Evolutionary conservation across 441 rosid species (phyloP).

Genomic region (Populus hybrid): DNA sequence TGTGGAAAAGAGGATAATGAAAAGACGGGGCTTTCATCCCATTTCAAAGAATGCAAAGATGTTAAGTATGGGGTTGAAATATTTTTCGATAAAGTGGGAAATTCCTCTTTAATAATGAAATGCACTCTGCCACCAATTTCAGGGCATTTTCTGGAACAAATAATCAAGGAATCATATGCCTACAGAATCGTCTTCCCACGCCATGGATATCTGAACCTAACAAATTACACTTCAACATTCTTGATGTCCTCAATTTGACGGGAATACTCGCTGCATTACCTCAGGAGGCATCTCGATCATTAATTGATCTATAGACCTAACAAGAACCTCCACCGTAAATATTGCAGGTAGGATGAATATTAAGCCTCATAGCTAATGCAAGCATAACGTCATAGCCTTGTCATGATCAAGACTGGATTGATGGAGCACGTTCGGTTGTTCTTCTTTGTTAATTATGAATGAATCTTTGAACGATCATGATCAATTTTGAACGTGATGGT

Average conservation of each 20-base stretch:
- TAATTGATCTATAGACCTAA: no score
- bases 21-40: neutral
- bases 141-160: neutral
- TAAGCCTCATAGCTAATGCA: neutral
- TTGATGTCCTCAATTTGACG: neutral
- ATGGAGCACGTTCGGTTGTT: neutral
- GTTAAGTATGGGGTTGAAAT: neutral
- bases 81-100: neutral
- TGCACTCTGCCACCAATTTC: neutral
- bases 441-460: neutral
- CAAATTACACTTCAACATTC: neutral
- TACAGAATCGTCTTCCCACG: neutral
- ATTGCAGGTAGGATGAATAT: no score
- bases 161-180: neutral
- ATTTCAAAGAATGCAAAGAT: slow-evolving; percentile 7
- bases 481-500: neutral
- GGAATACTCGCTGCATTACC: no score
- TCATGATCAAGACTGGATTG: neutral
- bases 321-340: neutral
- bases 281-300: neutral
- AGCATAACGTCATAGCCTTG: neutral
- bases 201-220: neutral
- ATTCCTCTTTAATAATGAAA: neutral
- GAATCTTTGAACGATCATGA: neutral
- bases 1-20: slow-evolving; percentile 6